Evolutionary conservation across 2,329 filamentous ascomycete genomes (phyloP).

Genomic region (Periconia sp.): DNA sequence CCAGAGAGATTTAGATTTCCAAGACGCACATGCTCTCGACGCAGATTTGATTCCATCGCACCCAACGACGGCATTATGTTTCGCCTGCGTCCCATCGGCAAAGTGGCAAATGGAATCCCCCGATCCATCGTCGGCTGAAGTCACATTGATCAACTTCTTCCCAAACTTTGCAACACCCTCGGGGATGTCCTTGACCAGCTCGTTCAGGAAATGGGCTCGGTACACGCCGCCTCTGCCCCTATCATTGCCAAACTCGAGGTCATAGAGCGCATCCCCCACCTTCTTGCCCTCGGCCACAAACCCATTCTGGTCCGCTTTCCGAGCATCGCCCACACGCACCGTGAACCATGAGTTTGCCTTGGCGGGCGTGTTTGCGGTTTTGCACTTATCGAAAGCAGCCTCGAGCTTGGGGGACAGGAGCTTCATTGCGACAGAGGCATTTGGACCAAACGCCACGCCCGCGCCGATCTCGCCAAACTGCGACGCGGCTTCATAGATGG

Average conservation of each 20-base stretch:
- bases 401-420: conserved; percentile 50
- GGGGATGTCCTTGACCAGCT: conserved; percentile 53
- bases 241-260: conserved; percentile 24
- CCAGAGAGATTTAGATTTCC: too few species aligned
- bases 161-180: conserved; percentile 46
- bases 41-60: conserved; percentile 68
- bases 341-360: conserved; percentile 33
- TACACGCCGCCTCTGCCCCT: conserved; percentile 45
- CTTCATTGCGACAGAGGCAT: conserved; percentile 57
- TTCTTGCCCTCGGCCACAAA: conserved; percentile 29
- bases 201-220: conserved; percentile 54
- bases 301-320: conserved; percentile 33
- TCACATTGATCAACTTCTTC: conserved; percentile 41
- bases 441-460: conserved; percentile 59
- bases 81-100: conserved; percentile 49
- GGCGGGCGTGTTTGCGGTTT: conserved; percentile 41
- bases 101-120: conserved; percentile 45
- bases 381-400: conserved; percentile 46
- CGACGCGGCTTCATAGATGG: conserved; percentile 59
- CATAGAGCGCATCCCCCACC: conserved; percentile 33
- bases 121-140: conserved; percentile 30
- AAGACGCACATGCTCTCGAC: conserved; percentile 48
- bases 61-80: conserved; percentile 57
- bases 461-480: conserved; percentile 61
- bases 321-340: conserved; percentile 33